Conservation (phyloP, 371 early-diverging fungal species). For the Choanephora cucurbitarum region DNA sequence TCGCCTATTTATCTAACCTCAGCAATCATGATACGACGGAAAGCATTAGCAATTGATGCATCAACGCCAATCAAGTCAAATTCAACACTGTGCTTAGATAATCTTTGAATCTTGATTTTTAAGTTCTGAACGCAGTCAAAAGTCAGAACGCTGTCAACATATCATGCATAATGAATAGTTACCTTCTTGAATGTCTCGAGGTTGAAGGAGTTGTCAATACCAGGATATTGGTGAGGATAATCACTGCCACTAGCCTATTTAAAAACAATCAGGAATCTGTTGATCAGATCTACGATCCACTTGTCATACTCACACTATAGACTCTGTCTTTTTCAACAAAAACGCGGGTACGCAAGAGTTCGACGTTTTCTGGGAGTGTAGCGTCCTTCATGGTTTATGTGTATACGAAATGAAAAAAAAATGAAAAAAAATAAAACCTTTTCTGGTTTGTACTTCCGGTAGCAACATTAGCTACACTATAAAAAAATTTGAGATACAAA, state of each 20-base stretch:
- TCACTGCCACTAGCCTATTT: conserved; percentile 69
- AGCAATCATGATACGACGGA: conserved; percentile 94
- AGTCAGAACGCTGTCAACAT: no score
- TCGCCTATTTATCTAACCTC: conserved; percentile 59
- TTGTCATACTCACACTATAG: conserved; percentile 48
- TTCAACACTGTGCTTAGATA: conserved; percentile 79
- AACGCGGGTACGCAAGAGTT: conserved; percentile 51
- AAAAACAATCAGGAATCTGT: not conserved
- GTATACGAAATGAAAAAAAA: no score
- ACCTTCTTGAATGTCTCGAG: conserved; percentile 69
- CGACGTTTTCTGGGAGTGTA: conserved; percentile 29
- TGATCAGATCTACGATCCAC: not conserved
- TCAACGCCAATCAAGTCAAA: conserved; percentile 96
- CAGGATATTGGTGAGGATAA: conserved; percentile 66
- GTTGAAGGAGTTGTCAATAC: conserved; percentile 54
- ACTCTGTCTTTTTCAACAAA: conserved; percentile 63
- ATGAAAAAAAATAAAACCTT: no score
- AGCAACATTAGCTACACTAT: no score
- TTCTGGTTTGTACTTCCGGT: no score
- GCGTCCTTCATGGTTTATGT: conserved; percentile 10
- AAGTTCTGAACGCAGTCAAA: conserved; percentile 48
- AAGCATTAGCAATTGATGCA: conserved; percentile 95
- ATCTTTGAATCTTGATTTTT: conserved; percentile 66
- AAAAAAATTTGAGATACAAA: no score
- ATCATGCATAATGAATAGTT: conserved; percentile 6